Conservation (phyloP, 768 basidiomycete genomes). For the Tephrocybe sp. region DNA sequence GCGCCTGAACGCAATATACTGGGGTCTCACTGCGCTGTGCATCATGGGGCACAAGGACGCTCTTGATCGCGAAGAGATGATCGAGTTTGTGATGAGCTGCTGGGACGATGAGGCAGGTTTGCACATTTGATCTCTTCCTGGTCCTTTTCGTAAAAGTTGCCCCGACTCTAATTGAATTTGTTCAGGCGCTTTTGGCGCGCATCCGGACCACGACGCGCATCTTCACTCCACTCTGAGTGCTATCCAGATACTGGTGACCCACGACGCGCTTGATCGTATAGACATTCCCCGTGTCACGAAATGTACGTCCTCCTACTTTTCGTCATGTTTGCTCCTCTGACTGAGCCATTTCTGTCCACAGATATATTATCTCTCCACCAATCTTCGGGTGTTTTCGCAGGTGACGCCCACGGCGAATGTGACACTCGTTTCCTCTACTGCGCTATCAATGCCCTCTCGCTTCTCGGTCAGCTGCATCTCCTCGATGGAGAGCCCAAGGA, state of each 20-base stretch:
- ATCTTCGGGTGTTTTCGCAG: conserved; percentile 85
- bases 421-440: conserved; percentile 93
- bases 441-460: conserved; percentile 78
- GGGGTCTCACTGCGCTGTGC: conserved; percentile 89
- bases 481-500: conserved; percentile 67
- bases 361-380: conserved; percentile 86
- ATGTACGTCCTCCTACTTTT: conserved; percentile 50
- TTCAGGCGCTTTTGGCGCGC: conserved; percentile 87
- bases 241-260: conserved; percentile 87
- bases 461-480: conserved; percentile 72
- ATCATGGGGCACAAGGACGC: conserved; percentile 81
- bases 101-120: conserved; percentile 90
- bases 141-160: not conserved
- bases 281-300: conserved; percentile 69
- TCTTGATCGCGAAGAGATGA: conserved; percentile 79
- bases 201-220: conserved; percentile 93
- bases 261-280: conserved; percentile 74
- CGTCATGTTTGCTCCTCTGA: not conserved
- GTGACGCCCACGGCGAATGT: conserved; percentile 88
- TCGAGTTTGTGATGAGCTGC: conserved; percentile 89
- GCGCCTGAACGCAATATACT: conserved; percentile 94
- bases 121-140: conserved; percentile 13
- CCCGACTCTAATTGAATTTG: conserved; percentile 1
- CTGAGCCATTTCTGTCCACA: conserved; percentile 27
- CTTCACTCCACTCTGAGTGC: conserved; percentile 85